Conservation (phyloP, 2,329 filamentous ascomycete species). For the Aspergillus ochraceoroseus region DNA sequence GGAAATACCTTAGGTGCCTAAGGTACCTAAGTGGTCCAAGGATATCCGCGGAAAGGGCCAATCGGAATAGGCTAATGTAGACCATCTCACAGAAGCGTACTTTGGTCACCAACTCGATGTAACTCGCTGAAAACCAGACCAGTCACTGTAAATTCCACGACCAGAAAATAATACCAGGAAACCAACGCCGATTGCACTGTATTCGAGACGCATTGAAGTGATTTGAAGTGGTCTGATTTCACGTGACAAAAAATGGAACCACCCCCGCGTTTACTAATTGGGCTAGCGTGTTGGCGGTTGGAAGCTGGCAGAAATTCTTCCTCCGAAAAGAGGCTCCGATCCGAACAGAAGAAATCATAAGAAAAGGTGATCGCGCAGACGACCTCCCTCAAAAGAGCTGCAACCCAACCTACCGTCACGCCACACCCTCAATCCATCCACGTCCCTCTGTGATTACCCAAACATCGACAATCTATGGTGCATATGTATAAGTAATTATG, state of each 20-base stretch:
- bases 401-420: too few relatives aligned
- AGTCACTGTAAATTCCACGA: too few relatives aligned
- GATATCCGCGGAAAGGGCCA: too few relatives aligned
- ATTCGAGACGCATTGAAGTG: too few relatives aligned
- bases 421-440: conserved; percentile 5
- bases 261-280: conserved; percentile 23
- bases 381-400: conserved; percentile 9
- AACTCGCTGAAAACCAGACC: too few relatives aligned
- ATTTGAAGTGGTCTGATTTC: conserved; percentile 3
- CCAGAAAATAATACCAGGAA: too few relatives aligned
- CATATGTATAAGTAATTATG: conserved; percentile 39
- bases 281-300: conserved; percentile 17
- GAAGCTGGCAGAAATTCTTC: conserved; percentile 23
- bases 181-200: too few relatives aligned
- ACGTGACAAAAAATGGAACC: conserved; percentile 13
- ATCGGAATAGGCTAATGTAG: too few relatives aligned
- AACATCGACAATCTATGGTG: conserved; percentile 1
- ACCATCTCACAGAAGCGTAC: too few relatives aligned
- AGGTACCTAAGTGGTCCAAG: too few relatives aligned
- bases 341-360: conserved; percentile 14
- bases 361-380: conserved; percentile 19
- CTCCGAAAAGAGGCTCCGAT: conserved; percentile 15
- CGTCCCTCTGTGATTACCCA: conserved; percentile 3
- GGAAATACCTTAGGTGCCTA: too few relatives aligned
- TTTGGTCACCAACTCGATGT: too few relatives aligned